Evolutionary conservation across 2,329 filamentous ascomycete species (phyloP), one percentile per base, ranked within the genome.

Genomic region (Fusarium burgessii): DNA sequence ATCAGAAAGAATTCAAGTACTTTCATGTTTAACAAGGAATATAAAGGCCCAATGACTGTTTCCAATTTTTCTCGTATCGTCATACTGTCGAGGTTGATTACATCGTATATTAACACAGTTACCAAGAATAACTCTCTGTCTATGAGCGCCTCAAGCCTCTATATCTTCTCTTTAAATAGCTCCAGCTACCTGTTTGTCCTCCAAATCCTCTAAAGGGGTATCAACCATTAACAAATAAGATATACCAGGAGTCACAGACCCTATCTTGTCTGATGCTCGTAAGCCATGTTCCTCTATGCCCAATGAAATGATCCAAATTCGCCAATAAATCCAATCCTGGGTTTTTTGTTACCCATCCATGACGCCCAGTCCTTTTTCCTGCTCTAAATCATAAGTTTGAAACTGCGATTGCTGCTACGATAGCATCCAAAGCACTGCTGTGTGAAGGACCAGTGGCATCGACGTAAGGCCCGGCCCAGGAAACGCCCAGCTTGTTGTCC

Each of bases 401-500:
- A 17, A 84, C 81, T 25, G 79, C 80, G 71, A 86, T 77, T 10
- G 90, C 90, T 32, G 89, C 91, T 64, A 93, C 88, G 33, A 93
- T 80, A 38, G 85, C 87, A 79, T 93, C 91, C 79, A 93, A 80
- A 1, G 89, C 91, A 20, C 88, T 89, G 74, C 87, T 88, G 47
- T 93, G 91, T 25, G 89, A 88, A 50, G 86, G 84, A 3, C 90
- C 88, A 3, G 84, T 86, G 41, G 84, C 82, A 2, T 77, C 77
- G 6, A 80, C 74, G 41, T 87, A 87, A 0, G 91, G 90, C 0
- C 90, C 91, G 2, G 85, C 83, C 91, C 91, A 93, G n/a, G 87
- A 82, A 4, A 91, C 81, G 23, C 91, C 89, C 17, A 93, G 78
- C 75, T 84, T 80, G 71, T 86, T 84, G 3, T 80, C 78, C 17